A percentile compares a stretch with the other conserved stretches of the same genome.
phyloP scores from a whole-genome alignment of 2,329 filamentous ascomycete genomes.

The Nemania sp. region DNA sequence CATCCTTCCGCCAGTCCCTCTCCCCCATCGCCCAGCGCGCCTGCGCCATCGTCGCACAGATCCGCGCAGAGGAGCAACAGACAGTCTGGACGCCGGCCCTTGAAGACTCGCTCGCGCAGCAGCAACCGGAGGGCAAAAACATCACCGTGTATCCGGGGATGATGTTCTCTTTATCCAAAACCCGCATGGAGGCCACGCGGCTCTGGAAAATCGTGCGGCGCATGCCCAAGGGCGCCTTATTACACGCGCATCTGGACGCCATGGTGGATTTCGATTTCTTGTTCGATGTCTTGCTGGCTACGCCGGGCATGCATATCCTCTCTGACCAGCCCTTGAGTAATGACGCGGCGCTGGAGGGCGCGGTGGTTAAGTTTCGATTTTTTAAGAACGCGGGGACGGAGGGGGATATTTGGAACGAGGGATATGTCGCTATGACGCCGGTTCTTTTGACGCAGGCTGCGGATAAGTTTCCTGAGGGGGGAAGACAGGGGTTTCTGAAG shows the following conservation, averaged over 20 bases:
- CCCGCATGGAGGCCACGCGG: slow-evolving; percentile 81
- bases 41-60: slow-evolving; percentile 76
- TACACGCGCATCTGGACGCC: slow-evolving; percentile 88
- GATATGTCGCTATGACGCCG: slow-evolving; percentile 62
- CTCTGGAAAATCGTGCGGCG: slow-evolving; percentile 82
- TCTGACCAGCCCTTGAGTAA: slow-evolving; percentile 59
- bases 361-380: slow-evolving; percentile 65
- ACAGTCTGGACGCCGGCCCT: slow-evolving; percentile 76
- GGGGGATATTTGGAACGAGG: slow-evolving; percentile 64
- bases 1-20: slow-evolving; percentile 71
- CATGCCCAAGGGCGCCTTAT: slow-evolving; percentile 86
- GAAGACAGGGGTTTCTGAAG: slow-evolving; percentile 69
- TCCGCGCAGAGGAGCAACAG: slow-evolving; percentile 75
- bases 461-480: slow-evolving; percentile 73
- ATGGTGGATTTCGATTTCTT: slow-evolving; percentile 88
- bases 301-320: slow-evolving; percentile 74
- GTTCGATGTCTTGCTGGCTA: slow-evolving; percentile 69
- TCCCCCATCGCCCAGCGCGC: slow-evolving; percentile 79
- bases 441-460: slow-evolving; percentile 66
- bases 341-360: slow-evolving; percentile 55
- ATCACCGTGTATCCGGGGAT: slow-evolving; percentile 80
- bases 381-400: slow-evolving; percentile 49
- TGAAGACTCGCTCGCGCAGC: slow-evolving; percentile 68
- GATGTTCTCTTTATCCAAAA: slow-evolving; percentile 88
- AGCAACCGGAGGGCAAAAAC: slow-evolving; percentile 48